A percentile compares a stretch with the other conserved stretches of the same genome.
Evolutionary conservation across 352 stramenopile species (phyloP).

Genomic region (Pythium folliculosum): DNA sequence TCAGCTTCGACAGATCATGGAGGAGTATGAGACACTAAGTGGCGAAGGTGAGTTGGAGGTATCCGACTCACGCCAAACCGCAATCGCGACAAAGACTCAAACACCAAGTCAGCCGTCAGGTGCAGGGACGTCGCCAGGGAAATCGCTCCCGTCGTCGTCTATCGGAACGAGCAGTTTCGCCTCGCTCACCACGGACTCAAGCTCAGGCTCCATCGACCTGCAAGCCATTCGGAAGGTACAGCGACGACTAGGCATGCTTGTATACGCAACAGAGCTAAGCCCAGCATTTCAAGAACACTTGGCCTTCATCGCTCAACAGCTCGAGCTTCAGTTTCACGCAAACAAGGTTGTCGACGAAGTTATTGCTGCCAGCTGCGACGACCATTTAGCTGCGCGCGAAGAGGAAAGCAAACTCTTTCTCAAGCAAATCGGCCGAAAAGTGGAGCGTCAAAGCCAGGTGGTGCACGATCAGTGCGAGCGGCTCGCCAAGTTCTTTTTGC

Average conservation of each 20-base stretch:
- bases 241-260: conserved; percentile 68
- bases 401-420: conserved; percentile 59
- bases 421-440: conserved; percentile 51
- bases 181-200: conserved; percentile 7
- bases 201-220: conserved; percentile 46
- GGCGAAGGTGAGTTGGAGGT: background rate
- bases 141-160: background rate
- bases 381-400: conserved; percentile 42
- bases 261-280: conserved; percentile 73
- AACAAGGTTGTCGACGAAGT: conserved; percentile 76
- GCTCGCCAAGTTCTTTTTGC: conserved; percentile 64
- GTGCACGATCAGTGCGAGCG: conserved; percentile 65
- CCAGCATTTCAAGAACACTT: conserved; percentile 53
- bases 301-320: conserved; percentile 44
- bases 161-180: conserved; percentile 2
- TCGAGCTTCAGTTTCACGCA: conserved; percentile 58
- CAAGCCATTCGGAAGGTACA: conserved; percentile 82
- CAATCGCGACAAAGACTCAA: background rate
- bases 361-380: conserved; percentile 53
- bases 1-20: conserved; percentile 53
- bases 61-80: background rate
- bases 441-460: conserved; percentile 54
- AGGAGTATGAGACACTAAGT: conserved; percentile 27
- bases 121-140: background rate
- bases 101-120: background rate